Evolutionary conservation across 768 basidiomycete species (phyloP).

Genomic region (Mycena indigotica): DNA sequence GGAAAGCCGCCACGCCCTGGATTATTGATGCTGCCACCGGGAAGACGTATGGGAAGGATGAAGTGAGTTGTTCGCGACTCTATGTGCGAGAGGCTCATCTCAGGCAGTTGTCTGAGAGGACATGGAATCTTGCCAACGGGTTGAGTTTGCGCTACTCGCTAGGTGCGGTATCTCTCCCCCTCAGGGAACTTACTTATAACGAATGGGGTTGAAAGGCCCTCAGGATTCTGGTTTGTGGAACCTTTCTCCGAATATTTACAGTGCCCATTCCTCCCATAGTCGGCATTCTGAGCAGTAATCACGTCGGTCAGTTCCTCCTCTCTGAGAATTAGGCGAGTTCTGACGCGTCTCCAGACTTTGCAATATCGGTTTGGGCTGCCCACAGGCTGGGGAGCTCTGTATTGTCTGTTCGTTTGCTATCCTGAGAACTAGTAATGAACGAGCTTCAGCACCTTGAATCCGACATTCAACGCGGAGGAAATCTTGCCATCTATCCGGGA

Average conservation of each 20-base stretch:
- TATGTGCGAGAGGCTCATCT: neutral
- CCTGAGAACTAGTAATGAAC: neutral
- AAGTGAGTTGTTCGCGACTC: neutral
- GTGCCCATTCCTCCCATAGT: neutral
- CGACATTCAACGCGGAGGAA: slow-evolving; percentile 7
- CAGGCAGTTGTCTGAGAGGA: neutral
- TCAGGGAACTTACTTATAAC: neutral
- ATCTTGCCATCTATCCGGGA: neutral
- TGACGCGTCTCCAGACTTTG: neutral
- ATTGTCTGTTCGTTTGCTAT: neutral
- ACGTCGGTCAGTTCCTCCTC: neutral
- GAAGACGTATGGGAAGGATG: neutral
- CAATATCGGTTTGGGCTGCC: slow-evolving; percentile 7
- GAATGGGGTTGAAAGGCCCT: neutral
- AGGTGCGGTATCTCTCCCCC: neutral
- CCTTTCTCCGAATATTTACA: neutral
- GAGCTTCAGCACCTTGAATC: slow-evolving; percentile 5
- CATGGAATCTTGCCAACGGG: slow-evolving; percentile 8
- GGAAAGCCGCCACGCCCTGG: slow-evolving; percentile 34
- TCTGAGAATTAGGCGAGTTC: neutral
- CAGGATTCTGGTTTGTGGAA: neutral
- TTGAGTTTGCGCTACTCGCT: neutral
- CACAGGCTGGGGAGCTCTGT: slow-evolving; percentile 7
- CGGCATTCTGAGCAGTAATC: slow-evolving; percentile 6
- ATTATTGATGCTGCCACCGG: slow-evolving; percentile 39